A percentile compares a stretch with the other conserved stretches of the same genome.
Conservation (phyloP, 2,329 filamentous ascomycete genomes). For the Diaporthe amygdali region DNA sequence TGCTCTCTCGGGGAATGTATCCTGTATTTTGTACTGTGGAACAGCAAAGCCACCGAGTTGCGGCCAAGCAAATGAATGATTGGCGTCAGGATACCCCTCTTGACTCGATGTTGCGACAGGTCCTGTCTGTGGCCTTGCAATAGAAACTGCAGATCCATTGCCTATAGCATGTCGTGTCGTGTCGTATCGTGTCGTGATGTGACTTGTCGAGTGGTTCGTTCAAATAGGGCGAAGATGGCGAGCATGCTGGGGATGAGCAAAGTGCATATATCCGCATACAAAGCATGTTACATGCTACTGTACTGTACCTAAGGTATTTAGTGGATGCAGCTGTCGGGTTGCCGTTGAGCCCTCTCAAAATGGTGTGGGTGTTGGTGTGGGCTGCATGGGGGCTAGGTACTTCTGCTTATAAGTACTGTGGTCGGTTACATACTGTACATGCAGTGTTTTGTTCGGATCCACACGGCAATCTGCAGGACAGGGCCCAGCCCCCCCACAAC, state of each 20-base stretch:
- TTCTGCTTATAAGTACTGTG: background rate
- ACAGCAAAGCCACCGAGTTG: background rate
- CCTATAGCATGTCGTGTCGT: background rate
- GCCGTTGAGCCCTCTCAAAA: background rate
- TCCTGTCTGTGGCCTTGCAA: background rate
- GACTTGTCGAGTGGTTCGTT: background rate
- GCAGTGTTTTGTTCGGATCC: slow-evolving; percentile 2
- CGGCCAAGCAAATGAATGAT: background rate
- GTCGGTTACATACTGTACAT: background rate
- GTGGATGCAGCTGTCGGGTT: background rate
- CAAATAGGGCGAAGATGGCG: background rate
- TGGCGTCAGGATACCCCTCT: background rate
- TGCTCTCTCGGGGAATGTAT: background rate
- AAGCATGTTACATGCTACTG: background rate
- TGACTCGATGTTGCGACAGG: too few species aligned
- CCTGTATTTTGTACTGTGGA: background rate
- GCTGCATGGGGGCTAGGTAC: background rate
- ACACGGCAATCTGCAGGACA: slow-evolving; percentile 1
- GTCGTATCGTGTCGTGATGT: too few species aligned
- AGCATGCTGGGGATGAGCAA: too few species aligned
- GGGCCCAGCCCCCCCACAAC: background rate
- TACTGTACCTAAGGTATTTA: background rate
- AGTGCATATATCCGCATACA: background rate
- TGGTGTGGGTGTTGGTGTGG: background rate
- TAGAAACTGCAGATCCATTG: background rate